phyloP scores from a whole-genome alignment of 768 basidiomycete species.

The Phaeotremella fagi region DNA sequence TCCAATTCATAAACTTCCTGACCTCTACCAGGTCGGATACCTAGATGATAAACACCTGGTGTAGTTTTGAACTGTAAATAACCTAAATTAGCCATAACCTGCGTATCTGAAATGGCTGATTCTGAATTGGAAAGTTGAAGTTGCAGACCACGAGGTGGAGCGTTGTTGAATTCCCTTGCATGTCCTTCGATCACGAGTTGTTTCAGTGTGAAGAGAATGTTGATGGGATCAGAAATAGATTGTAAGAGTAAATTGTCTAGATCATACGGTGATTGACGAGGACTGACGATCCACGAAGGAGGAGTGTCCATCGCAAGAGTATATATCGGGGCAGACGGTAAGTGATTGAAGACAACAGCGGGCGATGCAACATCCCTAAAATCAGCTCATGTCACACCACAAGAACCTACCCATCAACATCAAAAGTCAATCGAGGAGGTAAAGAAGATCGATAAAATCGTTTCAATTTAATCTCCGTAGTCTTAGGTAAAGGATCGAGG shows the following conservation, averaged over 20 bases:
- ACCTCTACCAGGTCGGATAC: conserved; percentile 76
- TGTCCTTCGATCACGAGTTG: conserved; percentile 92
- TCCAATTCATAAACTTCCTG: conserved; percentile 73
- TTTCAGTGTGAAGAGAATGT: conserved; percentile 67
- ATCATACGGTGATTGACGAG: conserved; percentile 80
- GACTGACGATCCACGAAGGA: conserved; percentile 86
- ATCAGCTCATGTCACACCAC: background rate
- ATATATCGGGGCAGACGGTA: conserved; percentile 83
- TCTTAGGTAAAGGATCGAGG: conserved; percentile 61
- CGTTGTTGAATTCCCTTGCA: conserved; percentile 67
- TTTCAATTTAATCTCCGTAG: conserved; percentile 69
- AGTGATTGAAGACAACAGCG: conserved; percentile 60
- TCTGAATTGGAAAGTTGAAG: conserved; percentile 63
- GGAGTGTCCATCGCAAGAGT: conserved; percentile 92
- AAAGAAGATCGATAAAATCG: too few species aligned
- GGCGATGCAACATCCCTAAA: conserved; percentile 59
- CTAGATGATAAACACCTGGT: conserved; percentile 78
- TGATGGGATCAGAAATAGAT: conserved; percentile 52
- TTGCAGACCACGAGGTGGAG: conserved; percentile 83
- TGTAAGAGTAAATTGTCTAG: conserved; percentile 92
- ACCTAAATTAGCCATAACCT: conserved; percentile 88
- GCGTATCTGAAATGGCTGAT: conserved; percentile 63
- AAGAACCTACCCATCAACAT: conserved; percentile 62
- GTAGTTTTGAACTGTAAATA: conserved; percentile 93
- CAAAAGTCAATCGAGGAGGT: conserved; percentile 63